Evolutionary conservation across 1,284 basidiomycete species (phyloP).

Genomic region (Pseudozyma sp.): DNA sequence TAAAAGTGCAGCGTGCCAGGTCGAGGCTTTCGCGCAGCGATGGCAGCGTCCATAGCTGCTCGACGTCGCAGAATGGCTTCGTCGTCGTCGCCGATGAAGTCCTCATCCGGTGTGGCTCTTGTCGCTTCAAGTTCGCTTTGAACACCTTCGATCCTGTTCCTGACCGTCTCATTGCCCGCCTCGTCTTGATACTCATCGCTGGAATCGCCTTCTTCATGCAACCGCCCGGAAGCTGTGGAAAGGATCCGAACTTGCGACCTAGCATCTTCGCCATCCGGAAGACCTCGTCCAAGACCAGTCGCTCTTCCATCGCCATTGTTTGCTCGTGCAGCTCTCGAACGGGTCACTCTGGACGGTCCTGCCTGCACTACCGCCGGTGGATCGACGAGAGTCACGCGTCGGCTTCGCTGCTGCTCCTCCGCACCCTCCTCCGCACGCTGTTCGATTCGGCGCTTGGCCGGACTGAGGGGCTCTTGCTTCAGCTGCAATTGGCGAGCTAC

Average conservation of each 20-base stretch:
- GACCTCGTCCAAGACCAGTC: constrained; percentile 29
- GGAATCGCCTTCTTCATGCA: constrained; percentile 27
- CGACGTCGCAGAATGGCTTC: constrained; percentile 21
- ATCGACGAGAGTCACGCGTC: neutral
- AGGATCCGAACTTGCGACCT: constrained; percentile 14
- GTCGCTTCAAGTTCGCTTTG: constrained; percentile 12
- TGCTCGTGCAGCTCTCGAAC: constrained; percentile 1
- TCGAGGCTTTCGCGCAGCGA: constrained; percentile 30
- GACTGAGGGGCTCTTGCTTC: constrained; percentile 30
- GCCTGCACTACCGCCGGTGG: neutral
- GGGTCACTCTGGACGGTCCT: neutral
- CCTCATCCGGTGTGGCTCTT: constrained; percentile 26
- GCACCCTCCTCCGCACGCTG: neutral
- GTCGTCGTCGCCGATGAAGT: constrained; percentile 45
- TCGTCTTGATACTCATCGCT: constrained; percentile 13
- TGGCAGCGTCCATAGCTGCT: constrained; percentile 32
- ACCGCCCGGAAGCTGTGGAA: constrained; percentile 33
- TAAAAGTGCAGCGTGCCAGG: constrained; percentile 36
- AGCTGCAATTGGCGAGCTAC: constrained; percentile 16
- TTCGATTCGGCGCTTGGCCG: constrained; percentile 20
- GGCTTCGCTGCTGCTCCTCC: neutral
- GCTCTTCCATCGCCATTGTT: constrained; percentile 1
- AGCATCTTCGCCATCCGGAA: constrained; percentile 12
- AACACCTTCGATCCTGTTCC: constrained; percentile 6
- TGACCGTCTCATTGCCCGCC: neutral